These are phyloP conservation scores for Zychaea mexicana DNA, from an alignment of 371 early-diverging fungal genomes.

Conservation along the genomic window DNA sequence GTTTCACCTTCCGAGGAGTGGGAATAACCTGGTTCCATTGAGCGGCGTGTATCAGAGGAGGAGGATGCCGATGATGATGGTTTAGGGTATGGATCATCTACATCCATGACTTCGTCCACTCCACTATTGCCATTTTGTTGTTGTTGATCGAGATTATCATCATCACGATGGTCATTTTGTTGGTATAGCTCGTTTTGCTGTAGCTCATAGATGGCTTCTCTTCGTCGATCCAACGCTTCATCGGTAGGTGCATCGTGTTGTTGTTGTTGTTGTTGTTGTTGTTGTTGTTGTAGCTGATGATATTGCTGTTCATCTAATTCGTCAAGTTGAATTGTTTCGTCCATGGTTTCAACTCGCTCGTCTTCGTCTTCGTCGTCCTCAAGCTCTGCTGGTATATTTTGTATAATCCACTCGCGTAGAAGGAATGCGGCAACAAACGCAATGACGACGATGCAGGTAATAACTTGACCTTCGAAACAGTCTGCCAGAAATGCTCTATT, in stretches of 20 bases:
- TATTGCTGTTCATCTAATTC: constrained; percentile 1
- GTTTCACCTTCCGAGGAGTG: constrained; percentile 5
- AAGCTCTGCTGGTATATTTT: constrained; percentile 53
- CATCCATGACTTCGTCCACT: too few relatives aligned
- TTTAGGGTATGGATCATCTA: background rate
- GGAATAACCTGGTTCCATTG: background rate
- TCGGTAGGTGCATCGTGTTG: background rate
- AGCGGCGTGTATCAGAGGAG: background rate
- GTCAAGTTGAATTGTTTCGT: background rate
- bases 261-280: too few relatives aligned
- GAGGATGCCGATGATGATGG: background rate
- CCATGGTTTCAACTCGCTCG: background rate
- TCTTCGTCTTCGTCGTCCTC: constrained; percentile 12
- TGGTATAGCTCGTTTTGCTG: background rate
- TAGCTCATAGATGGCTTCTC: background rate
- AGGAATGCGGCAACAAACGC: constrained; percentile 74
- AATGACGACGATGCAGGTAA: constrained; percentile 71
- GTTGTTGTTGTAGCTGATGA: too few relatives aligned
- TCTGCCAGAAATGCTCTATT: constrained; percentile 67
- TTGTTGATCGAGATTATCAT: background rate
- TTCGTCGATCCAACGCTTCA: background rate
- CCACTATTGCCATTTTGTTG: background rate
- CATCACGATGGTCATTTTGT: background rate
- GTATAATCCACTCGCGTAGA: constrained; percentile 84
- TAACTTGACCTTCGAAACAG: constrained; percentile 83